phyloP scores from a whole-genome alignment of 75 land plant species.

The Pseudotsuga menziesii region DNA sequence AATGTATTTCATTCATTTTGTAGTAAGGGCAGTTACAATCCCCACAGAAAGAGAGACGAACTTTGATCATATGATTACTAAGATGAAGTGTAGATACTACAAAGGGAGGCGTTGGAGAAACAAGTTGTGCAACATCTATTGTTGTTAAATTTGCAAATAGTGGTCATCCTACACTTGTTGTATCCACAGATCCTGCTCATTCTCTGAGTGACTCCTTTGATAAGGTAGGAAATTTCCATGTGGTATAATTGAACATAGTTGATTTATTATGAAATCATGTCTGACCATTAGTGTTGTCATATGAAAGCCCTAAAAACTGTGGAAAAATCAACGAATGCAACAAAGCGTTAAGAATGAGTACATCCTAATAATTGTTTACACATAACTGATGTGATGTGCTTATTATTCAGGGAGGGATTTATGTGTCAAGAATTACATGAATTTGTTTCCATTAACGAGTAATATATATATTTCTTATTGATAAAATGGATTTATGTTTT shows the following conservation, averaged over 20 bases:
- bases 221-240: constrained; percentile 33
- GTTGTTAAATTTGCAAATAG: constrained; percentile 88
- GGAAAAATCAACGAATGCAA: not conserved
- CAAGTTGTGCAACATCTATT: constrained; percentile 89
- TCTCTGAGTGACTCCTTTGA: constrained; percentile 93
- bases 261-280: not conserved
- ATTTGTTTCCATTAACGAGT: not conserved
- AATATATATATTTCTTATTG: not conserved
- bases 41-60: constrained; percentile 54
- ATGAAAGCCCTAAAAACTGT: not conserved
- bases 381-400: not conserved
- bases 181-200: constrained; percentile 94
- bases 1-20: not conserved
- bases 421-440: not conserved
- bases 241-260: not conserved
- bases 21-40: constrained; percentile 70
- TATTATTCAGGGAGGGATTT: not conserved
- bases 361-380: no score
- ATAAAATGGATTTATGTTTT: not conserved
- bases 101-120: constrained; percentile 94
- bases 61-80: constrained; percentile 71
- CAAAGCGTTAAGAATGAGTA: not conserved
- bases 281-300: not conserved
- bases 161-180: constrained; percentile 88
- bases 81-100: constrained; percentile 61